Conservation (phyloP, 805 yeast genomes). For the Yarrowia alimentaria region DNA sequence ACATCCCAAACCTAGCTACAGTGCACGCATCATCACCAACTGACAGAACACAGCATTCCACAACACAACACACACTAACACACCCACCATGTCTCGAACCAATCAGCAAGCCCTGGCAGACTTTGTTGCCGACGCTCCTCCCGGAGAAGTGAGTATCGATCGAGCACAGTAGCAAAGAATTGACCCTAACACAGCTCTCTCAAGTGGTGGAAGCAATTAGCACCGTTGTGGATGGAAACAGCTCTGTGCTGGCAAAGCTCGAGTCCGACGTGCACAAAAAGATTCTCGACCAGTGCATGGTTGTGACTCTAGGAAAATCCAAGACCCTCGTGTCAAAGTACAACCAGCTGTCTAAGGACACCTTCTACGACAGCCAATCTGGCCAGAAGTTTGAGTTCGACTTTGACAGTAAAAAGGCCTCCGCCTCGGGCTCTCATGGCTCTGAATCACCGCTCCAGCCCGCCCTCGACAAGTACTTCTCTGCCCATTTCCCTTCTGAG, state of each 20-base stretch:
- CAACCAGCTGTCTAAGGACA: conserved; percentile 49
- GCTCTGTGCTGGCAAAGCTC: conserved; percentile 38
- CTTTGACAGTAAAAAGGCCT: conserved; percentile 33
- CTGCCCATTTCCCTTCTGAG: conserved; percentile 66
- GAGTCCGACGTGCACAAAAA: conserved; percentile 43
- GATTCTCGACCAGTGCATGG: conserved; percentile 43
- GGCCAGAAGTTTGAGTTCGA: conserved; percentile 37
- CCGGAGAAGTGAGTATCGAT: conserved; percentile 49
- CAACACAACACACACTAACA: not conserved
- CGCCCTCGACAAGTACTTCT: conserved; percentile 47
- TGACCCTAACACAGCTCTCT: conserved; percentile 34
- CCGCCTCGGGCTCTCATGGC: conserved; percentile 29
- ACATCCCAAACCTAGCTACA: conserved; percentile 15
- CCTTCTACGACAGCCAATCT: conserved; percentile 51
- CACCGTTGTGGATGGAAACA: conserved; percentile 36
- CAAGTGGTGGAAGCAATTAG: conserved; percentile 43
- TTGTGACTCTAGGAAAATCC: conserved; percentile 37
- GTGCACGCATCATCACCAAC: not conserved
- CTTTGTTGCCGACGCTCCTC: conserved; percentile 53
- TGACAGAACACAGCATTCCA: no score
- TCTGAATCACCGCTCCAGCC: not conserved
- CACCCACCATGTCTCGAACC: conserved; percentile 13
- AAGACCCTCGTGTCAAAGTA: conserved; percentile 48
- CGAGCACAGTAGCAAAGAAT: no score
- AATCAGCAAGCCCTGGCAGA: conserved; percentile 31